Conservation (phyloP, 768 basidiomycete genomes). For the Naganishia vishniacii region DNA sequence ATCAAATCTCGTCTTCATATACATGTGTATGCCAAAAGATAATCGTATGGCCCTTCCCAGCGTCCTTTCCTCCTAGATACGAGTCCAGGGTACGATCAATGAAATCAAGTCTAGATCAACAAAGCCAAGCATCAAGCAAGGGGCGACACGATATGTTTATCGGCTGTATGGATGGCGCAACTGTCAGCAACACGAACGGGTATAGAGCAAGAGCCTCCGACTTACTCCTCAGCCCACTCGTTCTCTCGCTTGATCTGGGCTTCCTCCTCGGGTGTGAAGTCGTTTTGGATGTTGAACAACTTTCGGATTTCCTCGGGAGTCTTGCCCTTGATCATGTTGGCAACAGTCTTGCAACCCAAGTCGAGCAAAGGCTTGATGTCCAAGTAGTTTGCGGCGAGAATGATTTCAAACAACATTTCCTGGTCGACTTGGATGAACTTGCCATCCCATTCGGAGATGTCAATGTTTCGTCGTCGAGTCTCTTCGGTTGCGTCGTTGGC, state of each 20-base stretch:
- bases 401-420: slow-evolving; percentile 99
- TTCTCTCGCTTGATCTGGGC: slow-evolving; percentile 99
- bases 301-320: slow-evolving; percentile 98
- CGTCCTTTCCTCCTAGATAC: neutral
- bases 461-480: slow-evolving; percentile 93
- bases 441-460: slow-evolving; percentile 98
- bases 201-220: too few species aligned
- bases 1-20: too few species aligned
- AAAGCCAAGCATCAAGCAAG: slow-evolving; percentile 1
- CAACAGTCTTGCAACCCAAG: slow-evolving; percentile 96
- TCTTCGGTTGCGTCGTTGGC: slow-evolving; percentile 62
- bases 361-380: slow-evolving; percentile 98
- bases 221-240: slow-evolving; percentile 53
- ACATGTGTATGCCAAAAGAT: too few species aligned
- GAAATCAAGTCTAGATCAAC: slow-evolving; percentile 14
- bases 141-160: neutral
- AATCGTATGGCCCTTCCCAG: too few species aligned
- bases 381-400: slow-evolving; percentile 98
- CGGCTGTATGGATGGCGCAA: neutral
- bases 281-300: slow-evolving; percentile 81
- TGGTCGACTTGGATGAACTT: slow-evolving; percentile 82
- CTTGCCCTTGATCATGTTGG: slow-evolving; percentile 99
- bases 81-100: neutral
- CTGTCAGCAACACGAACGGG: too few species aligned
- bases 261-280: slow-evolving; percentile 97